Base-by-base conservation (phyloP, 2,329 filamentous ascomycete genomes). In the Sporothrix dimorphospora region DNA sequence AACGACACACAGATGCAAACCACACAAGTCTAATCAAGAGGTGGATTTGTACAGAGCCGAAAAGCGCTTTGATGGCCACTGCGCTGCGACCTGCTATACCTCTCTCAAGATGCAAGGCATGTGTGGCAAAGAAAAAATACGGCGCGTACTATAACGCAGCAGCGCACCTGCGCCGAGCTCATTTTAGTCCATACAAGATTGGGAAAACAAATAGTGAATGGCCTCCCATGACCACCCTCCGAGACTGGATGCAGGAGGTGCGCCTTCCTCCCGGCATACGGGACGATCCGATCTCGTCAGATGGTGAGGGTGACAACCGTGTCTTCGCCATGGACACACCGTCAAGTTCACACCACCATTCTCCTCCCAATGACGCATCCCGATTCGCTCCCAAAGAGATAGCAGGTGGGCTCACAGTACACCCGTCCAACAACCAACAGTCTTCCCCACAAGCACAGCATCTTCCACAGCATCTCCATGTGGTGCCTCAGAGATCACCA, bases 141-240 rank as follows among this genome's bases (percentile, higher is more conserved):
- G 92, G 92, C 3, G 93, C 93, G 12, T 96, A 97, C 82, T 98
- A 98, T 82, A 98, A 98, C 78, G 94, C 94, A 0, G 94, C 94
- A 0, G 94, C 94, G 0, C 95, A 98, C 80, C 86, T 98, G 7
- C 89, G 94, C 66, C 90, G 94, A 65, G 92, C 92, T 0, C 95
- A 98, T 80, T 98, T 98, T 85, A 92, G 92, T 19, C 85, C 87
- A 84, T 76, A 88, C 79, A 83, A 86, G 9, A 86, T 86, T 11
- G 87, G 86, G 14, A 89, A 85, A 68, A 84, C 83, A 2, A 86
- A 86, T 42, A 85, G 85, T 16, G 83, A 87, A 75, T 87, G 85
- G 85, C 87, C 87, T 4, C 78, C 84, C 5, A 89, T 90, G 87
- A 77, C 79, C 21, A 84, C 87, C 72, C 81, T 90, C 74, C 88